Base-by-base conservation (phyloP, 2,329 filamentous ascomycete species). In the Exophiala bonariae region DNA sequence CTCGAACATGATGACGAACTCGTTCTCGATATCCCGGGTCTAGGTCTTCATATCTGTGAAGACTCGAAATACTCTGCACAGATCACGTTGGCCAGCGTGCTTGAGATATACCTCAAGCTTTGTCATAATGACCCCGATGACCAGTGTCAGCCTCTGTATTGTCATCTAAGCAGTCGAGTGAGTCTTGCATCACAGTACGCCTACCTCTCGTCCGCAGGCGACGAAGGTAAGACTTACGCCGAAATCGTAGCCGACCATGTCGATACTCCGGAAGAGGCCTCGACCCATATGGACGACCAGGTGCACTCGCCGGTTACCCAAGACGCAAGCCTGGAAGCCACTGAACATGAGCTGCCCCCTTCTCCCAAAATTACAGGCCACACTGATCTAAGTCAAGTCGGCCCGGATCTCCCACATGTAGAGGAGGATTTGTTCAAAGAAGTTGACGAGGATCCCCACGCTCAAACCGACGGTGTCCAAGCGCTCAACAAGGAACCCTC, bases 41-140 rank as follows among this genome's bases (percentile, higher is more conserved):
- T 85, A 47, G 77, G 74, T 55, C 67, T 84, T 45, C 72, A 77
- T 57, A 65, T 82, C 58, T 74, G 71, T 58, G 81, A 85, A 77
- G 73, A 76, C 59, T 79, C 75, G 34, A 61, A 65, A 31, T 65
- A 75, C 59, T 63, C 73, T 38, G 66, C 70, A 55, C 66, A 73
- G 57, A 65, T 78, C 52, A 76, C 76, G 38, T 67, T 86, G 41
- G 68, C 74, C 36, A 73, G 83, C 47, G 69, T 87, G 35, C 65
- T 86, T 49, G 73, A 80, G 42, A 62, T 85, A 36, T 84, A 83
- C 58, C 64, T 82, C 48, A 70, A 73, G 13, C 67, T 87, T 36
- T 74, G 78, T 54, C 71, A 71, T 23, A 82, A 86, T 59, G 82
- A 85, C 60, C 79, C 74, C 18, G 63, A 71, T 32, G 66, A 74